Evolutionary conservation across 208 protist genomes (phyloP), one percentile per base, ranked within the genome.

Genomic region (Leishmania arabica): DNA sequence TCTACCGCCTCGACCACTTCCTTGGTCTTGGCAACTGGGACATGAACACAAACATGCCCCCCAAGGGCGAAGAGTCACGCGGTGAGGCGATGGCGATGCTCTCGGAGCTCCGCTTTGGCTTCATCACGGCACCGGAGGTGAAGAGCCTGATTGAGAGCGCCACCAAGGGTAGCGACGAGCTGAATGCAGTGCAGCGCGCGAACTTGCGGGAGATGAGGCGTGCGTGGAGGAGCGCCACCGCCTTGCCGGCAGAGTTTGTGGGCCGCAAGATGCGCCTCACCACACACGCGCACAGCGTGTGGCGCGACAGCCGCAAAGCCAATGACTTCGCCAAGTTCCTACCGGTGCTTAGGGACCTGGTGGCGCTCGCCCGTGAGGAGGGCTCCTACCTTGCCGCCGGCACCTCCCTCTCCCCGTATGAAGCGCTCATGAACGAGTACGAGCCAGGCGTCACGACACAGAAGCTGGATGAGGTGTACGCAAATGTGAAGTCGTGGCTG

Each of bases 201-300:
- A 96, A 97, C 82, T 82, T 98, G 56, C 89, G 87, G 17, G 91
- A 97, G 82, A 96, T 96, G 82, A 58, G 17, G 40, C 88, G 89
- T 5, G 60, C 76, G 6, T 94, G 82, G 84, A 72, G 80, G n/a
- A 73, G 77, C 31, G 84, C 83, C 75, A 91, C 70, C 64, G 68
- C 86, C 37, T 79, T 97, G 58, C 86, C 92, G 8, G 86, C 81
- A 1, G 85, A 87, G 54, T 93, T 96, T 78, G 88, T 96, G 51
- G 53, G 85, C 65, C 88, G 87, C 8, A 93, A 93, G 77, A 77
- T 74, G 17, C 54, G 90, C 24, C 80, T 95, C 24, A 93, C 87
- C 66, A 94, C 91, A 31, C 78, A 80, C 15, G 89, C 92, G 37
- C 81, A 93, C 37, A 81, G 78, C n/a, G 53, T 92, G 69, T 97